These are phyloP conservation scores for Xylariaceae sp. DNA, from an alignment of 2,329 filamentous ascomycete genomes.

Conservation along the genomic window DNA sequence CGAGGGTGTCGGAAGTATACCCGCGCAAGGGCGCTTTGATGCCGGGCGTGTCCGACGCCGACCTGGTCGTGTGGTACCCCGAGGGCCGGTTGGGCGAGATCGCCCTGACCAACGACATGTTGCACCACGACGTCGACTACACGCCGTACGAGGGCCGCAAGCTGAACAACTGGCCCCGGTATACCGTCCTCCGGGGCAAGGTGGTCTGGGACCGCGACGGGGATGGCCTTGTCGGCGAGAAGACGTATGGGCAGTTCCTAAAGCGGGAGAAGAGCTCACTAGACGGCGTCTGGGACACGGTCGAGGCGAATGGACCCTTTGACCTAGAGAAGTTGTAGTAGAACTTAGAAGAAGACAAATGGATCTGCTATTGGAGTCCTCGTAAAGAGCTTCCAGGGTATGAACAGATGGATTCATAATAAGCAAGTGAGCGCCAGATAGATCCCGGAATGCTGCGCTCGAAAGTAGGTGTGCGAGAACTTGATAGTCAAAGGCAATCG, in stretches of 20 bases:
- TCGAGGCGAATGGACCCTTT: constrained; percentile 21
- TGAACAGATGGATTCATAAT: too few relatives aligned
- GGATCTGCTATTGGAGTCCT: too few relatives aligned
- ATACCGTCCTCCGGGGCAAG: constrained; percentile 49
- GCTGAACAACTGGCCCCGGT: constrained; percentile 55
- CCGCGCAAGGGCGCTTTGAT: constrained; percentile 41
- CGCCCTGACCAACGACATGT: constrained; percentile 40
- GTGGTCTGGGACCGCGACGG: constrained; percentile 50
- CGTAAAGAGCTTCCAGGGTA: too few relatives aligned
- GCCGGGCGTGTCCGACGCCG: constrained; percentile 45
- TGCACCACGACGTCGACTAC: constrained; percentile 57
- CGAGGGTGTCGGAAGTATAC: too few relatives aligned
- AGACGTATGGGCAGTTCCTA: constrained; percentile 12
- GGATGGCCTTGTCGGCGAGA: constrained; percentile 35
- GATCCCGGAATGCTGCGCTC: too few relatives aligned
- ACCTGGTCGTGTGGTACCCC: constrained; percentile 52
- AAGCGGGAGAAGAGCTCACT: constrained; percentile 10
- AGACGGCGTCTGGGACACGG: constrained; percentile 16
- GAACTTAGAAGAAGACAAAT: too few relatives aligned
- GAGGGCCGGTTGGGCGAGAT: constrained; percentile 33
- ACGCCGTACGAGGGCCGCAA: constrained; percentile 52
- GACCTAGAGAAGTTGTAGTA: constrained; percentile 23
- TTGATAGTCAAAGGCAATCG: too few relatives aligned
- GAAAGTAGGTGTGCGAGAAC: too few relatives aligned
- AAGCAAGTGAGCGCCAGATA: too few relatives aligned